Conservation (phyloP, 1,139 yeast genomes). For the Lodderomyces theae region DNA sequence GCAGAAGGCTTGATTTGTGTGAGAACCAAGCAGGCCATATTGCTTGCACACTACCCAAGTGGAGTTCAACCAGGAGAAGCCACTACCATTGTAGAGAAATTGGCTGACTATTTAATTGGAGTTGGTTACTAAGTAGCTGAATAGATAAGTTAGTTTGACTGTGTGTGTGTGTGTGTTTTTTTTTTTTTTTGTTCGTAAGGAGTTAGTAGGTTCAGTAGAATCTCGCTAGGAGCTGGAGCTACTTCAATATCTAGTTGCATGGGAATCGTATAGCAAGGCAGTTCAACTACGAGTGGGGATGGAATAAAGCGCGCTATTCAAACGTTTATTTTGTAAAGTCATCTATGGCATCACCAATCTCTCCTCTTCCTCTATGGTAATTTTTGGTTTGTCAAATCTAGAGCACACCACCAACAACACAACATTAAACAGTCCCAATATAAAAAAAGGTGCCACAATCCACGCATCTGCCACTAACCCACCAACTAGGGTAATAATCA, state of each 20-base stretch:
- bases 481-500: conserved; percentile 57
- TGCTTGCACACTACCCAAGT: conserved; percentile 92
- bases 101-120: conserved; percentile 90
- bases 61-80: conserved; percentile 95
- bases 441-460: conserved; percentile 58
- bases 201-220: too few species aligned
- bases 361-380: not conserved
- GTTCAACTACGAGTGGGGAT: too few species aligned
- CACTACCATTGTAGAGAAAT: conserved; percentile 86
- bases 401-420: conserved; percentile 8
- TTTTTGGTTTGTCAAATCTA: not conserved
- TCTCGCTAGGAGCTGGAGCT: too few species aligned
- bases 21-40: conserved; percentile 87
- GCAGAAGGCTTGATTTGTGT: conserved; percentile 88
- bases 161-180: too few species aligned
- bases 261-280: too few species aligned
- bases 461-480: conserved; percentile 59
- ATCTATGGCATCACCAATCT: not conserved
- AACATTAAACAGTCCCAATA: conserved; percentile 47
- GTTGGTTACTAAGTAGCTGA: conserved; percentile 59
- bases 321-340: too few species aligned
- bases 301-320: not conserved
- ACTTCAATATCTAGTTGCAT: too few species aligned
- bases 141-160: not conserved
- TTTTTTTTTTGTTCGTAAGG: too few species aligned